A percentile compares a stretch with the other conserved stretches of the same genome.
These are phyloP conservation scores for Harrya chromipes DNA, from an alignment of 768 basidiomycete genomes.

Conservation along the genomic window DNA sequence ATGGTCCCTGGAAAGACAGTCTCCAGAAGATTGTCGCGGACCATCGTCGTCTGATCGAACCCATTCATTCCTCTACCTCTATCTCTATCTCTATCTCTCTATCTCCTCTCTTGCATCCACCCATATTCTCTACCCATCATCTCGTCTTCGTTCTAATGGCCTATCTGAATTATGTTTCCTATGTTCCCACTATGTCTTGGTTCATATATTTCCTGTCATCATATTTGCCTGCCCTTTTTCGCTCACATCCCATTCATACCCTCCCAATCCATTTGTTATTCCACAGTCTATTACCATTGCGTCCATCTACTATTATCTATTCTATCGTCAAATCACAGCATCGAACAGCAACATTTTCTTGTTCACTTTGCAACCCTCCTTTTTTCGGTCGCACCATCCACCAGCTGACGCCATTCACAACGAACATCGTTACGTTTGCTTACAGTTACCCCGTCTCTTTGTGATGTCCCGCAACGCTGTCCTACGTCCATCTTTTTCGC, in stretches of 20 bases:
- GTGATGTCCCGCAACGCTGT: conserved; percentile 18
- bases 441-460: conserved; percentile 15
- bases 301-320: conserved; percentile 34
- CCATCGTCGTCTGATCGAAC: conserved; percentile 23
- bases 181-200: conserved; percentile 12
- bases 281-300: conserved; percentile 32
- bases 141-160: conserved; percentile 18
- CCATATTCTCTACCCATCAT: not conserved
- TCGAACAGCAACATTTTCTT: conserved; percentile 8
- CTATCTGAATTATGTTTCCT: conserved; percentile 8
- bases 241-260: conserved; percentile 15
- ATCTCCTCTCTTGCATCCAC: not conserved
- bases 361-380: not conserved
- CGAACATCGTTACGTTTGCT: conserved; percentile 18
- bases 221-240: conserved; percentile 21
- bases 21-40: conserved; percentile 49
- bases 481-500: conserved; percentile 4
- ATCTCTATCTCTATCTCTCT: no score
- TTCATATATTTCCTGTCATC: conserved; percentile 16
- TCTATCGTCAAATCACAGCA: conserved; percentile 26
- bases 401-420: conserved; percentile 15
- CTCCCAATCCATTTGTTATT: conserved; percentile 7
- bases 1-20: conserved; percentile 64
- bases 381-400: not conserved
- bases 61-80: not conserved